phyloP scores from a whole-genome alignment of 1,284 basidiomycete genomes.

The Naganishia liquefaciens region DNA sequence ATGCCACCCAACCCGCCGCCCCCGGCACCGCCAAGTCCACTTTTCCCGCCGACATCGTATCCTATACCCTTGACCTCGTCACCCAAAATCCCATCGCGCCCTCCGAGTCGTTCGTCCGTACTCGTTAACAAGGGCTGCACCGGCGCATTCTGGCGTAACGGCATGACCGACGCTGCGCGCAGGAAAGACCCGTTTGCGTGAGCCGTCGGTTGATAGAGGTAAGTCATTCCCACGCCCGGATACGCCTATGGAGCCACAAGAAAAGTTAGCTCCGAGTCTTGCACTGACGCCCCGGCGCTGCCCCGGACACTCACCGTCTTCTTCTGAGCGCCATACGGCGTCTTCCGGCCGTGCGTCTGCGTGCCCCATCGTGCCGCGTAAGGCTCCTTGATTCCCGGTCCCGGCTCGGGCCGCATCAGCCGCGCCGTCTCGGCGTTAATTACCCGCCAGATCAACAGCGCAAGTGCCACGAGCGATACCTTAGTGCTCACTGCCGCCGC shows the following conservation, averaged over 20 bases:
- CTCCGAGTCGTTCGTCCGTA: slow-evolving; percentile 26
- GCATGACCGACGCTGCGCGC: slow-evolving; percentile 2
- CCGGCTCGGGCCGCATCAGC: slow-evolving; percentile 26
- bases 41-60: background rate
- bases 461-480: slow-evolving; percentile 25
- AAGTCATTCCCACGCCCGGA: slow-evolving; percentile 33
- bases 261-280: background rate
- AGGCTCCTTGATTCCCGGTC: slow-evolving; percentile 27
- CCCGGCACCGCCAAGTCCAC: background rate
- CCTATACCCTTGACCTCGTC: slow-evolving; percentile 24
- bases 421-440: slow-evolving; percentile 30
- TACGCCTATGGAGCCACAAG: background rate
- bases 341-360: slow-evolving; percentile 26
- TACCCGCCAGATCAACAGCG: slow-evolving; percentile 32
- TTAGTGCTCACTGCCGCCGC: slow-evolving; percentile 26
- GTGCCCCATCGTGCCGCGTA: slow-evolving; percentile 32
- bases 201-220: slow-evolving; percentile 24
- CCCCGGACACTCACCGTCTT: slow-evolving; percentile 15
- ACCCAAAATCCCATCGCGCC: slow-evolving; percentile 16
- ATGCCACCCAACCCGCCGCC: background rate
- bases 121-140: slow-evolving; percentile 27
- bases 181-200: background rate
- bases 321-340: slow-evolving; percentile 26
- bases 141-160: background rate
- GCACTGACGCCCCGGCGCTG: too few species aligned